Base-by-base conservation (phyloP, 495 filamentous ascomycete genomes). In the Xylaria telfairii region DNA sequence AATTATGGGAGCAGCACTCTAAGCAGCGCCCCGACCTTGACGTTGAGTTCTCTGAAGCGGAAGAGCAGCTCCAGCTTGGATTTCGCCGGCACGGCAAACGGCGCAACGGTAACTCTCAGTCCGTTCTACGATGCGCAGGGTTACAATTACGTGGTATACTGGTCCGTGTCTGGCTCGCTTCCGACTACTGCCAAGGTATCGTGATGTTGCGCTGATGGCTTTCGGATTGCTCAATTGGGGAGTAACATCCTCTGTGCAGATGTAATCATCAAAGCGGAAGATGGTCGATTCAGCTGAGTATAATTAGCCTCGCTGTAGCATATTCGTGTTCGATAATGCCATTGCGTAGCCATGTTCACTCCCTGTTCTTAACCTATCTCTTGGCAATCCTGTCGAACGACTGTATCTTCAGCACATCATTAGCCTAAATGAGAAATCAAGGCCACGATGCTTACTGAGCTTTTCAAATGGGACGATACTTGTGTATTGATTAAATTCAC, bases 1-100 rank as follows among this genome's bases (percentile, higher is more conserved):
- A 76, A 79, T 67, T 82, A 82, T 24, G 78, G 78, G 7, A 66
- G 65, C 7, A 53, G 24, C 44, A 8, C 47, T 9, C 34, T 61
- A 24, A 61, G 19, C n/a, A 32, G 17, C 17, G 67, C 61, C 3
- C 70, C 70, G 13, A 66, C 70, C 15, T 34, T 73, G 69, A 66
- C 46, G 13, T 53, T 73, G 26, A 59, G 24, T 54, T 65, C 71
- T n/a, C 26, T 73, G 4, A 71, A 60, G 61, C 71, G 69, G 9
- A 71, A 51, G 41, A 53, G 47, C 42, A 44, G 9, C 51, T 56
- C 34, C 7, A 42, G 15, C 37, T 28, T 73, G 30, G 64, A 65
- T 34, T 73, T 73, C 30, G 72, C 71, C 3, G 71, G 42, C 59
- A 71, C 34, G 7, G 69, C 71, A 26, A 47, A 71, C 69, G 69